Conservation (phyloP, 257 asterid species). For the Asclepias syriaca region DNA sequence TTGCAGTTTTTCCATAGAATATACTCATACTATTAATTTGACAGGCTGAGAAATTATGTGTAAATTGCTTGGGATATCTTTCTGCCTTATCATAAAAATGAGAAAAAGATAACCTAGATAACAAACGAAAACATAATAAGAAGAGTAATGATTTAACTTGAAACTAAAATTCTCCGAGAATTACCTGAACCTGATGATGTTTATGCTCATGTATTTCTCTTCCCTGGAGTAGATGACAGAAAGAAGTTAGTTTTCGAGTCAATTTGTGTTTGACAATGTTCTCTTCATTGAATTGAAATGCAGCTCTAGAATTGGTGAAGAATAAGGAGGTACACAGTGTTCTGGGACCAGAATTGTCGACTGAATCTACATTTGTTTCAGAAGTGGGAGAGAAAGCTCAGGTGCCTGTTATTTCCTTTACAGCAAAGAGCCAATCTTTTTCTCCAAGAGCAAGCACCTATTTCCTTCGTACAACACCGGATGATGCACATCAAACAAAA, state of each 20-base stretch:
- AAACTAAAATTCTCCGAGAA: neutral
- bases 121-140: no score
- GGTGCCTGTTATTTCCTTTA: constrained; percentile 24
- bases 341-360: constrained; percentile 32
- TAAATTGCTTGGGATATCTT: neutral
- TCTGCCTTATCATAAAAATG: no score
- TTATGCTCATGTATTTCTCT: no score
- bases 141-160: neutral
- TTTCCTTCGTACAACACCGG: constrained; percentile 29
- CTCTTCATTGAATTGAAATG: constrained; percentile 6
- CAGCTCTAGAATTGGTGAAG: constrained; percentile 38
- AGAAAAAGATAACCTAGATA: no score
- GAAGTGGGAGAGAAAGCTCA: constrained; percentile 20
- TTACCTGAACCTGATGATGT: neutral
- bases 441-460: constrained; percentile 11
- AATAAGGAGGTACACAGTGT: constrained; percentile 35
- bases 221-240: neutral
- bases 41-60: neutral
- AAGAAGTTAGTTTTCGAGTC: neutral
- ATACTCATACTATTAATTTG: neutral
- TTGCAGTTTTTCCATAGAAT: neutral
- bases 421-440: constrained; percentile 26
- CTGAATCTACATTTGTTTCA: constrained; percentile 21
- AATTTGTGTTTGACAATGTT: neutral
- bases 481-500: constrained; percentile 37